Conservation (phyloP, 148 eudicot genomes). For the Rhododendron williamsianum region DNA sequence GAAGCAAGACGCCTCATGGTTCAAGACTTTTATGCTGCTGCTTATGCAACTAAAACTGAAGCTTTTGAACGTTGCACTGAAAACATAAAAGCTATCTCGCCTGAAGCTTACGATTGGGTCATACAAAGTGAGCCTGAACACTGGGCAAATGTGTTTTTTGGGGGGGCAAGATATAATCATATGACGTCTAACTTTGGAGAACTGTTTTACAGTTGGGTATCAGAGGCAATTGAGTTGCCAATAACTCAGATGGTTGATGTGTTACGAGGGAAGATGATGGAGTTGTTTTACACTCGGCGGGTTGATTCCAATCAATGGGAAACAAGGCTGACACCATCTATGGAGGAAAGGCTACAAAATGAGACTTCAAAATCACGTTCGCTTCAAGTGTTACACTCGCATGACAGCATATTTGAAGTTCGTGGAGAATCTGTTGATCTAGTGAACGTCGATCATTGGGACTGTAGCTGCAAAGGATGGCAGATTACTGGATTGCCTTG, state of each 20-base stretch:
- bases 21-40: slow-evolving; percentile 51
- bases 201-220: slow-evolving; percentile 43
- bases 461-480: slow-evolving; percentile 50
- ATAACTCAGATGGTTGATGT: slow-evolving; percentile 44
- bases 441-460: slow-evolving; percentile 38
- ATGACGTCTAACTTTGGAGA: slow-evolving; percentile 42
- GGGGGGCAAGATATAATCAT: slow-evolving; percentile 41
- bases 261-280: slow-evolving; percentile 42
- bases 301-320: slow-evolving; percentile 37
- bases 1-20: slow-evolving; percentile 54
- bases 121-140: slow-evolving; percentile 38
- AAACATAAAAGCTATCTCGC: slow-evolving; percentile 41
- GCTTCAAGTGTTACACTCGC: slow-evolving; percentile 25
- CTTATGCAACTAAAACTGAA: slow-evolving; percentile 37
- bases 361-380: slow-evolving; percentile 34
- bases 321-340: slow-evolving; percentile 36
- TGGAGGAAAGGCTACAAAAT: slow-evolving; percentile 38
- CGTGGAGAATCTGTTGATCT: slow-evolving; percentile 30
- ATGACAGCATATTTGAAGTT: slow-evolving; percentile 37
- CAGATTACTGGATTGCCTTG: slow-evolving; percentile 51
- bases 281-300: slow-evolving; percentile 35
- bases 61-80: slow-evolving; percentile 32
- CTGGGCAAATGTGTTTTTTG: slow-evolving; percentile 49
- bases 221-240: slow-evolving; percentile 42
- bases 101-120: slow-evolving; percentile 54